Conservation (phyloP, 2,329 filamentous ascomycete species). For the Exophiala bonariae region DNA sequence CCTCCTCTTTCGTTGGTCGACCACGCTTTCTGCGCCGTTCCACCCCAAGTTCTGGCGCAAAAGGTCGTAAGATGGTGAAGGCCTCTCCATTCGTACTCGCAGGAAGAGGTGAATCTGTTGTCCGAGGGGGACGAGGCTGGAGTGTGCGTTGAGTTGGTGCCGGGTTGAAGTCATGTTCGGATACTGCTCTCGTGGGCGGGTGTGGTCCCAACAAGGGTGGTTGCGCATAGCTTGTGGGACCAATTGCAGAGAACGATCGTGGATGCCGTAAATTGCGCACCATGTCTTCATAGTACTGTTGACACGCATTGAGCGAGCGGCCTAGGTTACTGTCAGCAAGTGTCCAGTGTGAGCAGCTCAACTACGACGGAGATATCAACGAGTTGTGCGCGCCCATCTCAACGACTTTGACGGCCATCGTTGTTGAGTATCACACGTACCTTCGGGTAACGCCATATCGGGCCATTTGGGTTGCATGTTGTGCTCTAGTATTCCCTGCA, state of each 20-base stretch:
- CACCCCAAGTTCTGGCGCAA: slow-evolving; percentile 13
- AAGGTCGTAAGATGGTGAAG: slow-evolving; percentile 20
- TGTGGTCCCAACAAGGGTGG: slow-evolving; percentile 11
- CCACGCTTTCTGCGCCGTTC: slow-evolving; percentile 26
- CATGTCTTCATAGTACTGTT: slow-evolving; percentile 20
- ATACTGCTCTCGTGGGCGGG: slow-evolving; percentile 9
- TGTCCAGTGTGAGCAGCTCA: no score
- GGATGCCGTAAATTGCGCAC: neutral
- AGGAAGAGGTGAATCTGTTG: slow-evolving; percentile 26
- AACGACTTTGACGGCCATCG: neutral
- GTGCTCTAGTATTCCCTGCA: slow-evolving; percentile 20
- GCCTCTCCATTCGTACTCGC: slow-evolving; percentile 23
- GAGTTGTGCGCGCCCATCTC: slow-evolving; percentile 8
- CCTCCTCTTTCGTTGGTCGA: slow-evolving; percentile 29
- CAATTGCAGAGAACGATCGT: slow-evolving; percentile 13
- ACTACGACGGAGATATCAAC: neutral
- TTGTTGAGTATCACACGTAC: slow-evolving; percentile 18
- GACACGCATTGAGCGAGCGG: slow-evolving; percentile 25
- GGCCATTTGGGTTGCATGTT: slow-evolving; percentile 25
- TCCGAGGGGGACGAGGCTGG: slow-evolving; percentile 25
- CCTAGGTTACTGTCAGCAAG: slow-evolving; percentile 18
- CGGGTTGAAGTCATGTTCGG: slow-evolving; percentile 14
- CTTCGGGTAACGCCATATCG: slow-evolving; percentile 27
- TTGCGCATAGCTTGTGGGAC: slow-evolving; percentile 2
- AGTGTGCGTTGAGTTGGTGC: slow-evolving; percentile 20